These are phyloP conservation scores for Aspergillus conjunctus DNA, from an alignment of 495 filamentous ascomycete genomes.

Conservation along the genomic window DNA sequence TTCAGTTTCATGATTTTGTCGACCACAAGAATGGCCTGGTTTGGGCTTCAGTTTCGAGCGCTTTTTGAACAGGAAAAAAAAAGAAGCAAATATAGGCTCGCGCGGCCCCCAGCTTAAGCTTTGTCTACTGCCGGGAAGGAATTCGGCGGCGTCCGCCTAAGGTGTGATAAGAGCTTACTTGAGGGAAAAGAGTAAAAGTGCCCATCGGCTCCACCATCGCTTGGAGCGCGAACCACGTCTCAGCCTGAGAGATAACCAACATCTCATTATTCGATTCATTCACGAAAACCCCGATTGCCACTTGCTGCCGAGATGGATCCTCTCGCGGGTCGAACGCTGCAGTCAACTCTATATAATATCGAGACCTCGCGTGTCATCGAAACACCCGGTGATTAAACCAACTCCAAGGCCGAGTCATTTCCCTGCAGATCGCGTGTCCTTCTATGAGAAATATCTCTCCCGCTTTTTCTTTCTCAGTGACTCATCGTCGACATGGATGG, in stretches of 20 bases:
- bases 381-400: neutral
- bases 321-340: neutral
- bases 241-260: constrained; percentile 19
- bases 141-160: constrained; percentile 17
- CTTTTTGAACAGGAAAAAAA: neutral
- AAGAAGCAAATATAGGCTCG: neutral
- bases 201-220: constrained; percentile 9
- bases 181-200: neutral
- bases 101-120: neutral
- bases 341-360: constrained; percentile 7
- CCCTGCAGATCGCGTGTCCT: too few relatives aligned
- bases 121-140: neutral
- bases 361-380: neutral
- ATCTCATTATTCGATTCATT: constrained; percentile 23
- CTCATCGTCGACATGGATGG: constrained; percentile 38
- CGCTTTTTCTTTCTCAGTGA: neutral
- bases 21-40: neutral
- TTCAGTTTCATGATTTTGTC: too few relatives aligned
- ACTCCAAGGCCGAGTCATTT: neutral
- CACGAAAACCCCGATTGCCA: constrained; percentile 12
- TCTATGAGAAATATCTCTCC: neutral
- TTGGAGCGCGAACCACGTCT: neutral
- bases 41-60: neutral
- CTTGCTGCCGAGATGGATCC: constrained; percentile 9
- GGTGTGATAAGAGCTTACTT: constrained; percentile 3